Conservation (phyloP, 2,329 filamentous ascomycete genomes). For the Periconia macrospinosa region DNA sequence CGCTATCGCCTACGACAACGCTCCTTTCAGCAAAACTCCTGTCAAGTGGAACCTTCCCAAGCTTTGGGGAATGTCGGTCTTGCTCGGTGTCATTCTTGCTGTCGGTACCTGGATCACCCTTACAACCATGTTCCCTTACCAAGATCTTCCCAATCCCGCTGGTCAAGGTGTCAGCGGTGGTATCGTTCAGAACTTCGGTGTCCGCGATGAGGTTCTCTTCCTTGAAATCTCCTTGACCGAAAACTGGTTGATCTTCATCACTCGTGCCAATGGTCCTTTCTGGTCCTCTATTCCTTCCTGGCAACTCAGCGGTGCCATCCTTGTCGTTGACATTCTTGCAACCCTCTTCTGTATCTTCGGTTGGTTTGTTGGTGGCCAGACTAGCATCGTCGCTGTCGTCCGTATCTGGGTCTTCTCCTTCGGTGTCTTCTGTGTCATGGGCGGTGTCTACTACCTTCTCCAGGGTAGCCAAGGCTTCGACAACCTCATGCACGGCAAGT, state of each 20-base stretch:
- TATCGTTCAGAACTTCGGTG: constrained; percentile 88
- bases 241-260: constrained; percentile 98
- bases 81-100: constrained; percentile 79
- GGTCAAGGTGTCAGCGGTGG: constrained; percentile 67
- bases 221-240: constrained; percentile 87
- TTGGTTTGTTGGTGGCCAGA: constrained; percentile 72
- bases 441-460: constrained; percentile 75
- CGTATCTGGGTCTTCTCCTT: constrained; percentile 92
- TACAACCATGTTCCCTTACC: constrained; percentile 72
- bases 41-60: constrained; percentile 96
- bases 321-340: constrained; percentile 80
- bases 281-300: constrained; percentile 88
- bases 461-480: constrained; percentile 81
- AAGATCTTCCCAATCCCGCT: constrained; percentile 25
- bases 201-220: constrained; percentile 80
- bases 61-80: constrained; percentile 88
- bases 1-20: constrained; percentile 91
- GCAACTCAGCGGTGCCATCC: constrained; percentile 77
- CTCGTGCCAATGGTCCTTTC: constrained; percentile 88
- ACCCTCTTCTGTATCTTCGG: constrained; percentile 86
- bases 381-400: constrained; percentile 80
- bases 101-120: constrained; percentile 86
- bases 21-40: constrained; percentile 79
- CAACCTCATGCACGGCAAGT: constrained; percentile 91
- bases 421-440: constrained; percentile 84